These are phyloP conservation scores for Eucalyptus brandiana DNA, from an alignment of 345 rosid genomes.

Conservation along the genomic window DNA sequence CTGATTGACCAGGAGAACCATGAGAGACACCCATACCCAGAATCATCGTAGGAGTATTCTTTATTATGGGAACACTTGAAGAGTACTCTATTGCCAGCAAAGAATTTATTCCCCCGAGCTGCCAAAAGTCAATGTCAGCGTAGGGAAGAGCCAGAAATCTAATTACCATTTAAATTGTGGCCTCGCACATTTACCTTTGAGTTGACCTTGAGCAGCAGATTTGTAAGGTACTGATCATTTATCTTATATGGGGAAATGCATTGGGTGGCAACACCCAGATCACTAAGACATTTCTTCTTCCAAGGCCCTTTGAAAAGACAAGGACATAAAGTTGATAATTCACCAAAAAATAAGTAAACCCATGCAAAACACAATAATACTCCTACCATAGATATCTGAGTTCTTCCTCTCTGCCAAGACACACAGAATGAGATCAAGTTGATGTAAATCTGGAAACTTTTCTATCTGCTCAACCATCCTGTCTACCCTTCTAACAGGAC, in stretches of 20 bases:
- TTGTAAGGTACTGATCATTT: conserved; percentile 71
- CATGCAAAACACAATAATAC: neutral
- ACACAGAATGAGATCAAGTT: conserved; percentile 59
- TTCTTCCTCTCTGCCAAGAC: conserved; percentile 69
- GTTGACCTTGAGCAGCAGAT: conserved; percentile 78
- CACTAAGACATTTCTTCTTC: conserved; percentile 65
- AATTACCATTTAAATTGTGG: neutral
- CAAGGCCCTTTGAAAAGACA: conserved; percentile 44
- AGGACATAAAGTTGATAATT: neutral
- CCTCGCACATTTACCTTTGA: conserved; percentile 36
- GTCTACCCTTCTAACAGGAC: conserved; percentile 67
- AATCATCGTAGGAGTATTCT: conserved; percentile 69
- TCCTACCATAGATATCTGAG: conserved; percentile 69
- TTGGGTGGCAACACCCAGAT: conserved; percentile 58
- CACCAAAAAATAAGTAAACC: neutral
- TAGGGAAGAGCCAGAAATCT: neutral
- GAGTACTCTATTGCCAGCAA: conserved; percentile 53
- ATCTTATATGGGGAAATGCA: conserved; percentile 63
- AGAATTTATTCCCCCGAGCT: conserved; percentile 96
- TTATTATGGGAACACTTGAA: conserved; percentile 34
- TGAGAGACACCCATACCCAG: conserved; percentile 94
- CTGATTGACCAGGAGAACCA: conserved; percentile 71
- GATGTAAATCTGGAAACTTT: neutral
- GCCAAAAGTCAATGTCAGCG: neutral
- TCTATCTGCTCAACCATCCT: conserved; percentile 41